A percentile compares a stretch with the other conserved stretches of the same genome.
Conservation (phyloP, 2,329 filamentous ascomycete genomes). For the Cladosporium velox region DNA sequence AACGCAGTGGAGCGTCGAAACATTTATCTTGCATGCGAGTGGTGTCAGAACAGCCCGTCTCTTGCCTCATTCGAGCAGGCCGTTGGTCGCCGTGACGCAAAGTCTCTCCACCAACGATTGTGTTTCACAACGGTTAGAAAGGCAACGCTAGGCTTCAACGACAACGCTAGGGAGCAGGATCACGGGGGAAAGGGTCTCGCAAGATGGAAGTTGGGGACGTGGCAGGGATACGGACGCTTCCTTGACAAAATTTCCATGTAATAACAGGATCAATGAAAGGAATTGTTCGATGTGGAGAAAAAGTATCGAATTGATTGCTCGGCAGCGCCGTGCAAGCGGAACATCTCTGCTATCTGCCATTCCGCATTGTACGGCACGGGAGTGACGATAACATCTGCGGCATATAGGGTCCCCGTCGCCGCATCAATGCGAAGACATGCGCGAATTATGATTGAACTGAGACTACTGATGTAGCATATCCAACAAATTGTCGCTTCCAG, state of each 20-base stretch:
- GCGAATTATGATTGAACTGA: not conserved
- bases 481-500: not conserved
- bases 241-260: not conserved
- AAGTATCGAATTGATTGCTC: not conserved
- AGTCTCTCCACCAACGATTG: slow-evolving; percentile 5
- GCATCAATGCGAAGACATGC: not conserved
- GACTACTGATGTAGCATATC: not conserved
- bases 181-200: slow-evolving; percentile 15
- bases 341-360: not conserved
- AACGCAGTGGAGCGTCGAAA: not conserved
- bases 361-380: not conserved
- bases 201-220: slow-evolving; percentile 11
- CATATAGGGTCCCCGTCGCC: not conserved
- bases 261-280: not conserved
- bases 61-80: not conserved
- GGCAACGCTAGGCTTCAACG: slow-evolving; percentile 1
- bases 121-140: slow-evolving; percentile 3
- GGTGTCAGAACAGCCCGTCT: not conserved
- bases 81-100: not conserved
- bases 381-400: slow-evolving; percentile 3
- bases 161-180: slow-evolving; percentile 8
- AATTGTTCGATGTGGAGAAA: not conserved
- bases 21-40: not conserved
- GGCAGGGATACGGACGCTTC: not conserved
- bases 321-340: not conserved